Percentiles rank a stretch among this genome's conserved stretches.
Conservation (phyloP, 1,139 yeast genomes). For the Hansenula sp. region DNA sequence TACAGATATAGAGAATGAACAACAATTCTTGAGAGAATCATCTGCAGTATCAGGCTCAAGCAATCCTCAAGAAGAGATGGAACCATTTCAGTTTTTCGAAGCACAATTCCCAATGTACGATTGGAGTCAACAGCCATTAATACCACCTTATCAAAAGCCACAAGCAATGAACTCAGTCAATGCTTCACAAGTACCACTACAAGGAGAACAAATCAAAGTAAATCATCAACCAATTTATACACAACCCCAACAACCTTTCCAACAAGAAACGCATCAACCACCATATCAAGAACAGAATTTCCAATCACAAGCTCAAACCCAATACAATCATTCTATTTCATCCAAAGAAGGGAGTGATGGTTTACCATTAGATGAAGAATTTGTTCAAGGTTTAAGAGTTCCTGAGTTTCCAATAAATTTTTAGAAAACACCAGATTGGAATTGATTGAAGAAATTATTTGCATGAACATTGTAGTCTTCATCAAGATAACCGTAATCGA, state of each 20-base stretch:
- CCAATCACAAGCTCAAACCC: neutral
- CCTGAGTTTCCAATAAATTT: neutral
- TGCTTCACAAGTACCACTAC: neutral
- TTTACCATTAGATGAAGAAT: neutral
- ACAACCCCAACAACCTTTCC: neutral
- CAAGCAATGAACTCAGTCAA: neutral
- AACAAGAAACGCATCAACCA: neutral
- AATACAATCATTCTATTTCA: too few relatives aligned
- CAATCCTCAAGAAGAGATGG: neutral
- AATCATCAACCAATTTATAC: neutral
- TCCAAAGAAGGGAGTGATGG: neutral
- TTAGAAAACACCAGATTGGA: neutral
- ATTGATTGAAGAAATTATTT: slow-evolving; percentile 1
- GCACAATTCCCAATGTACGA: neutral
- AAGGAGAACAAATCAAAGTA: neutral
- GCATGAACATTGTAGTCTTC: neutral
- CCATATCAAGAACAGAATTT: too few relatives aligned
- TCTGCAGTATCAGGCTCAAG: too few relatives aligned
- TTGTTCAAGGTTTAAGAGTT: neutral
- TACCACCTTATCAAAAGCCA: neutral
- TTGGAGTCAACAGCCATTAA: neutral
- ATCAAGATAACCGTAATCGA: slow-evolving; percentile 1
- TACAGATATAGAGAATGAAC: neutral
- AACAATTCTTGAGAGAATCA: neutral
- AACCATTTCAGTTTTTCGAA: neutral